Evolutionary conservation across 2,329 filamentous ascomycete species (phyloP).

Genomic region (Xylaria sp.): DNA sequence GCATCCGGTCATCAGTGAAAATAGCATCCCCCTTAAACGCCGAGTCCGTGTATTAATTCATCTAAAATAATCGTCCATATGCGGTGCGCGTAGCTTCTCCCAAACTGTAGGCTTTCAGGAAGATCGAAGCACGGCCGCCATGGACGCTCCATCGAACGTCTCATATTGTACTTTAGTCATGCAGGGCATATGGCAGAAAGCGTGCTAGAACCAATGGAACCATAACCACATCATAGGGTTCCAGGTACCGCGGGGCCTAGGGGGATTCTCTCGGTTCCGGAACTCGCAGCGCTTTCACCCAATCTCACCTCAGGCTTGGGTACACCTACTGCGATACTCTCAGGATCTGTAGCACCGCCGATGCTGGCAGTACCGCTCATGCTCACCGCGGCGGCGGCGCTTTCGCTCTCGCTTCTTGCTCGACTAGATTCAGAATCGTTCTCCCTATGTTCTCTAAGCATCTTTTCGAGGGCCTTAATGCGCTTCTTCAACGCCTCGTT

Average conservation of each 20-base stretch:
- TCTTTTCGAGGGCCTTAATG: constrained; percentile 69
- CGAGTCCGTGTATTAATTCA: neutral
- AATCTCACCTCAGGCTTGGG: constrained; percentile 69
- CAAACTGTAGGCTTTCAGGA: constrained; percentile 5
- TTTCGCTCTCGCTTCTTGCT: constrained; percentile 61
- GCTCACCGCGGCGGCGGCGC: constrained; percentile 61
- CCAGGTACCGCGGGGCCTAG: neutral
- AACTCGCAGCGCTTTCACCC: constrained; percentile 68
- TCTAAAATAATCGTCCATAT: constrained; percentile 9
- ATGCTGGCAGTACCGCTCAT: constrained; percentile 50
- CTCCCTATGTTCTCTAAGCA: constrained; percentile 59
- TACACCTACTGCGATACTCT: constrained; percentile 64
- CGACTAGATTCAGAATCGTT: constrained; percentile 52
- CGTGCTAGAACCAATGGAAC: no score
- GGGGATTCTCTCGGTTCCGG: constrained; percentile 58
- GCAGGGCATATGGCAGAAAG: no score
- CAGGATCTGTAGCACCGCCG: constrained; percentile 53
- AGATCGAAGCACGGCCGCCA: neutral
- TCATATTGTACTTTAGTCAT: neutral
- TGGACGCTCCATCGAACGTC: constrained; percentile 2
- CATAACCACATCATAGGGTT: no score
- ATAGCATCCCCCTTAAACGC: neutral
- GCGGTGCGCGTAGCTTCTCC: constrained; percentile 15
- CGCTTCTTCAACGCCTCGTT: constrained; percentile 70
- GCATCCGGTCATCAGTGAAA: neutral